Conservation (phyloP, 768 basidiomycete species). For the Grammothele lineata region DNA sequence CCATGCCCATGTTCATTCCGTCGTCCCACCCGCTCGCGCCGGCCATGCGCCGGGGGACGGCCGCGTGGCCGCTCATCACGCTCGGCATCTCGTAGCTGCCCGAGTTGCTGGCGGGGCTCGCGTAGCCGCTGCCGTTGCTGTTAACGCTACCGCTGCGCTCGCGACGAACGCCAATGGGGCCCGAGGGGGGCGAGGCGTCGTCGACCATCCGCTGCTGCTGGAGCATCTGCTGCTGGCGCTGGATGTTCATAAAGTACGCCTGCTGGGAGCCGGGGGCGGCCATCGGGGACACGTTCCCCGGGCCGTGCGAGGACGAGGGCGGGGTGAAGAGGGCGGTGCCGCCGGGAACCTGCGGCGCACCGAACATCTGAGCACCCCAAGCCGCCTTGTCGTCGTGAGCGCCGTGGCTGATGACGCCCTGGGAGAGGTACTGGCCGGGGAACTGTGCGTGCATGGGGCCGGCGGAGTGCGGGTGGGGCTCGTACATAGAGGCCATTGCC, state of each 20-base stretch:
- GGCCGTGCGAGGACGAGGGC: conserved; percentile 36
- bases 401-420: conserved; percentile 15
- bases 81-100: conserved; percentile 33
- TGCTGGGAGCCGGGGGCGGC: too few relatives aligned
- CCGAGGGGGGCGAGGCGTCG: conserved; percentile 6
- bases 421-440: conserved; percentile 16
- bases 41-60: conserved; percentile 27
- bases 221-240: conserved; percentile 24
- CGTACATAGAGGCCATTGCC: conserved; percentile 45
- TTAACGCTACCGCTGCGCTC: conserved; percentile 36
- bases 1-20: conserved; percentile 25
- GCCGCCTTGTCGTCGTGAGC: conserved; percentile 26
- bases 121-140: conserved; percentile 23
- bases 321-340: conserved; percentile 39
- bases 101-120: conserved; percentile 20
- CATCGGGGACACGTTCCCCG: conserved; percentile 17
- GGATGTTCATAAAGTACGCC: conserved; percentile 16
- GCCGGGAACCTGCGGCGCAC: conserved; percentile 22
- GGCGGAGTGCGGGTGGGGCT: conserved; percentile 29
- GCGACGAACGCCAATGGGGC: conserved; percentile 16
- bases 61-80: conserved; percentile 17
- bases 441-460: conserved; percentile 23
- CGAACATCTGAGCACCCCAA: conserved; percentile 28
- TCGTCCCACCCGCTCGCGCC: conserved; percentile 17
- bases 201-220: conserved; percentile 18